phyloP scores from a whole-genome alignment of 176 grass and related monocot species.

The Oryza australiensis region DNA sequence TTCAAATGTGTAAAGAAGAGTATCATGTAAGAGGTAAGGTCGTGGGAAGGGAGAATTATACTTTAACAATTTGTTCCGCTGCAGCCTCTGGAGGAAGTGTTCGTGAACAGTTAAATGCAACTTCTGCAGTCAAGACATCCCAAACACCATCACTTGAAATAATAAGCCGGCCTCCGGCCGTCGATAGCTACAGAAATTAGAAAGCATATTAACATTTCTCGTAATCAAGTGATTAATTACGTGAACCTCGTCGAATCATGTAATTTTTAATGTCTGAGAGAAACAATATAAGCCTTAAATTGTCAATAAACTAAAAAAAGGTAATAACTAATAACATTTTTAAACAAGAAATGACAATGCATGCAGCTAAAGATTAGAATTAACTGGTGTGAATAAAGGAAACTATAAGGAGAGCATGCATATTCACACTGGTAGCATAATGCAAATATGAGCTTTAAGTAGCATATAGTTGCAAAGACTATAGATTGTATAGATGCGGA shows the following conservation, averaged over 20 bases:
- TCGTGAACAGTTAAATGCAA: conserved; percentile 66
- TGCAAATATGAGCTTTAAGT: neutral
- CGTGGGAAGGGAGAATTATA: conserved; percentile 25
- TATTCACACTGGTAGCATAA: neutral
- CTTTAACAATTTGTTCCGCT: conserved; percentile 86
- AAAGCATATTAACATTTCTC: conserved; percentile 29
- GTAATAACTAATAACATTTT: neutral
- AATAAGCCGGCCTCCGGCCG: conserved; percentile 70
- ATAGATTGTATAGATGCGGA: neutral
- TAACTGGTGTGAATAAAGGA: neutral
- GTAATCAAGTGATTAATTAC: conserved; percentile 18
- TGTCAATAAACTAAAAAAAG: conserved; percentile 18
- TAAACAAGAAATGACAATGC: conserved; percentile 5
- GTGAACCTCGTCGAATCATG: conserved; percentile 13
- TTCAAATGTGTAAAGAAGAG: conserved; percentile 25
- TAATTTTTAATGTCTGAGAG: neutral
- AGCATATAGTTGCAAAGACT: neutral
- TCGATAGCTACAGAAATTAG: conserved; percentile 66
- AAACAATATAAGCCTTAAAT: neutral
- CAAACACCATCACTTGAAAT: conserved; percentile 98
- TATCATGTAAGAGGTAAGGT: conserved; percentile 13
- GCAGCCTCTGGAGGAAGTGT: conserved; percentile 61
- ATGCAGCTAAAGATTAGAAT: neutral
- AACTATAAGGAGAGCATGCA: neutral
- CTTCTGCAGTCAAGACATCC: conserved; percentile 81